Evolutionary conservation across 495 filamentous ascomycete genomes (phyloP).

Genomic region (Recurvomyces mirabilis): DNA sequence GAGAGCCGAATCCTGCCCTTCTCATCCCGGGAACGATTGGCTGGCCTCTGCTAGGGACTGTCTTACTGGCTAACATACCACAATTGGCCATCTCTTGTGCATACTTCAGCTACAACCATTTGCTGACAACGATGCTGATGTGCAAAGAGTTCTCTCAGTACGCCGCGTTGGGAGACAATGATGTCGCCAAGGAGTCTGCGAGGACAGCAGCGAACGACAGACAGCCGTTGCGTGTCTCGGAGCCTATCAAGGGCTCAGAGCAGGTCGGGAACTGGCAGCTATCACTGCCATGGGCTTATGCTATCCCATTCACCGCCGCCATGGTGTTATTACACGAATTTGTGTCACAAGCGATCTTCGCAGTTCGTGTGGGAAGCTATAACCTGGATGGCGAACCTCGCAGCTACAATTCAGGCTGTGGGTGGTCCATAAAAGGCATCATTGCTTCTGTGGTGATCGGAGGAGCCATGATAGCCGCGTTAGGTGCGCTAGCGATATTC

Average conservation of each 20-base stretch:
- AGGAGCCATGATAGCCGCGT: too few species aligned
- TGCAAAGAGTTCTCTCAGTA: slow-evolving; percentile 24
- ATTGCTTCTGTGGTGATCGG: too few species aligned
- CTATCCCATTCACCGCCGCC: slow-evolving; percentile 6
- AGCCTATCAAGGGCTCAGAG: too few species aligned
- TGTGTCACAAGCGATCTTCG: too few species aligned
- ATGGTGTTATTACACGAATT: slow-evolving; percentile 15
- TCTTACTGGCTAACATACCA: slow-evolving; percentile 29
- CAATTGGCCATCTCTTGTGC: slow-evolving; percentile 36
- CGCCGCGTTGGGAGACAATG: slow-evolving; percentile 1
- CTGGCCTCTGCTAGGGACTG: not conserved
- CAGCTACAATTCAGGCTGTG: too few species aligned
- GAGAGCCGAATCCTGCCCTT: too few species aligned
- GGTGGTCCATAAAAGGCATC: too few species aligned
- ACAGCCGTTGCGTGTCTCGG: too few species aligned
- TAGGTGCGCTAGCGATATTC: too few species aligned
- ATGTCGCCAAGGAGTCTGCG: slow-evolving; percentile 5
- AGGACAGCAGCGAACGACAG: slow-evolving; percentile 11
- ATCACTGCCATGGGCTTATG: slow-evolving; percentile 10
- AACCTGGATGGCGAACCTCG: too few species aligned
- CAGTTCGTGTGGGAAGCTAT: too few species aligned
- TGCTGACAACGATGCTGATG: slow-evolving; percentile 35
- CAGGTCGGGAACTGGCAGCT: too few species aligned
- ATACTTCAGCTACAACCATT: slow-evolving; percentile 34
- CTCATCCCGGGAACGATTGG: not conserved